Evolutionary conservation across 768 basidiomycete species (phyloP).

Genomic region (Chalciporus chontae): DNA sequence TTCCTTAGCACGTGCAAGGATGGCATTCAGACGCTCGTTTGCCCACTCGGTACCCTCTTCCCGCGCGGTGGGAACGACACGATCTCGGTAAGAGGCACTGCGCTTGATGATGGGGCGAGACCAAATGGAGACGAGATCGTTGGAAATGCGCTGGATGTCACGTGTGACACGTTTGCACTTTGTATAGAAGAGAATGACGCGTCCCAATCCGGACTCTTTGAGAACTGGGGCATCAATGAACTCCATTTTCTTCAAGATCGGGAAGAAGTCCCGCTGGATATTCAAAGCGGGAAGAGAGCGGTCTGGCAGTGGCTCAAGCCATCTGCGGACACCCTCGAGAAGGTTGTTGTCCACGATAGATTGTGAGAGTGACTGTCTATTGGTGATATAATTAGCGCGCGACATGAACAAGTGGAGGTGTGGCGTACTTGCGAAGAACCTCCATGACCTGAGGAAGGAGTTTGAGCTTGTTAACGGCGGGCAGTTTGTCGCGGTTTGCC

Average conservation of each 20-base stretch:
- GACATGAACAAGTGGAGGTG: neutral
- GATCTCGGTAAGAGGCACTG: conserved; percentile 75
- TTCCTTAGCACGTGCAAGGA: conserved; percentile 63
- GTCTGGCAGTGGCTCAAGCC: conserved; percentile 94
- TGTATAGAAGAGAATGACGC: conserved; percentile 91
- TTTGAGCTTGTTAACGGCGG: conserved; percentile 80
- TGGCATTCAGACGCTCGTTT: conserved; percentile 61
- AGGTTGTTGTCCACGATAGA: conserved; percentile 96
- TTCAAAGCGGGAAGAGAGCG: conserved; percentile 91
- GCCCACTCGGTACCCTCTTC: conserved; percentile 35
- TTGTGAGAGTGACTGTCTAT: conserved; percentile 78
- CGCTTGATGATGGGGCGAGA: conserved; percentile 90
- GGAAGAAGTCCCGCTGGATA: conserved; percentile 91
- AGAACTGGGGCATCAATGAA: conserved; percentile 88
- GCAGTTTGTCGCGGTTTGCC: conserved; percentile 73
- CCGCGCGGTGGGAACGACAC: conserved; percentile 59
- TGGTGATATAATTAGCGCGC: neutral
- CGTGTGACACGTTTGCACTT: conserved; percentile 88
- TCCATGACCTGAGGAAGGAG: conserved; percentile 90
- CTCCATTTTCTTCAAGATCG: conserved; percentile 80
- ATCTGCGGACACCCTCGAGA: conserved; percentile 81
- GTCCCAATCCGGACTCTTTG: conserved; percentile 87
- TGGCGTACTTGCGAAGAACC: conserved; percentile 80
- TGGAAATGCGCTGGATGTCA: conserved; percentile 76
- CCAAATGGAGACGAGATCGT: conserved; percentile 82